Base-by-base conservation (phyloP, 768 basidiomycete species). In the Podaxis pistillaris region DNA sequence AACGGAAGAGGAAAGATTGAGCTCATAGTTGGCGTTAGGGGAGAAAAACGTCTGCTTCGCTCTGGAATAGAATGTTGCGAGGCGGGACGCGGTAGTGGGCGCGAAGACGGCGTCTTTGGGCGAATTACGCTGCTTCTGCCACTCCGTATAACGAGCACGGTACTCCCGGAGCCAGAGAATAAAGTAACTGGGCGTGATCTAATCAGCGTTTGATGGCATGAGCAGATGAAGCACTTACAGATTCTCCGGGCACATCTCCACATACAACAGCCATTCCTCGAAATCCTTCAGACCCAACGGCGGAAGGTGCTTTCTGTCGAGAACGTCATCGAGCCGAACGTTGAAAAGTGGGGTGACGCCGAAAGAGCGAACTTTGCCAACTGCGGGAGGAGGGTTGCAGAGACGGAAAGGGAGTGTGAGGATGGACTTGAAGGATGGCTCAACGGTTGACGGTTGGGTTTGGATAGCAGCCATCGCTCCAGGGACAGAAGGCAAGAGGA, bases 1-100 rank as follows among this genome's bases (percentile, higher is more conserved):
- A 33, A 88, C 73, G 56, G 84, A 83, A 8, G 87, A 87, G 11
- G 88, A 81, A 26, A 92, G 81, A 64, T 88, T 82, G 67, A 92
- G 85, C 65, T 91, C 89, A 68, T 89, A 92, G 47, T 81, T 78
- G 51, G 86, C 84, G 61, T 83, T 83, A 19, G 89, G 89, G 2
- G 86, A 88, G 65, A 92, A 84, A 70, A 93, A 93, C 0, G 91
- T 93, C 69, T 90, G 85, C 67, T 91, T 91, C 9, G 91, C 91
- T 40, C 90, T 86, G 2, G 83, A 77, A 69, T 90, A 93, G 74
- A 91, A 93, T 78, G 89, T 82, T 63, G 88, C 84, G 54, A 93
- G 78, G 17, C 61, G 61, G 17, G 61, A 62, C 2, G 61, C 61
- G 13, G 54, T 28, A 17, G 54, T 62, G 17, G 61, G 47, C 1